Conservation (phyloP, 2,329 filamentous ascomycete species). For the Microsporum canis region DNA sequence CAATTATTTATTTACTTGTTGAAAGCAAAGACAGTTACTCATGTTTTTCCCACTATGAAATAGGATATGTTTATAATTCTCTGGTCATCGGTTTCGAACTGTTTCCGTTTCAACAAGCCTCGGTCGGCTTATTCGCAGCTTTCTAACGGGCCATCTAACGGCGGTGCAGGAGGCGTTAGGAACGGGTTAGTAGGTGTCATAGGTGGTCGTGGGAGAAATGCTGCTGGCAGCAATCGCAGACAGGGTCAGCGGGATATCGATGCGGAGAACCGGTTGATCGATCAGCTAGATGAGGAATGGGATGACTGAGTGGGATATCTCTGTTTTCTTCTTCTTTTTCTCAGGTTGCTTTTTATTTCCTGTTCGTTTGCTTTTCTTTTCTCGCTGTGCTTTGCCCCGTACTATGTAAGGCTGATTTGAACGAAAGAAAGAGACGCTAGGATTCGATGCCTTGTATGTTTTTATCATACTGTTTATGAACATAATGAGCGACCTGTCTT, state of each 20-base stretch:
- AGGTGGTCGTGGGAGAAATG: slow-evolving; percentile 21
- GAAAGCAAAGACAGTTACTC: neutral
- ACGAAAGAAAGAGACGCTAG: neutral
- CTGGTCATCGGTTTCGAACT: slow-evolving; percentile 34
- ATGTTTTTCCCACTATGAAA: slow-evolving; percentile 7
- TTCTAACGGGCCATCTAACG: slow-evolving; percentile 14
- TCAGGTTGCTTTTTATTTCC: neutral
- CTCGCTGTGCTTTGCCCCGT: neutral
- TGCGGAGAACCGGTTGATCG: slow-evolving; percentile 86
- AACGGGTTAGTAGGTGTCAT: slow-evolving; percentile 27
- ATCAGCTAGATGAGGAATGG: slow-evolving; percentile 95
- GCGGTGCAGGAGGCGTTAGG: slow-evolving; percentile 13
- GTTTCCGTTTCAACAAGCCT: slow-evolving; percentile 26
- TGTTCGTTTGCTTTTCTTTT: neutral
- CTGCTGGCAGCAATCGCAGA: slow-evolving; percentile 31
- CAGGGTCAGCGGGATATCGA: slow-evolving; percentile 42
- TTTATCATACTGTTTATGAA: neutral
- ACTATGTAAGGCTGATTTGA: neutral
- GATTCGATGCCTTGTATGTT: neutral
- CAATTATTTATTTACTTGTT: neutral
- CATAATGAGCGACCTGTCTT: neutral
- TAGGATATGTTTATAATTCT: slow-evolving; percentile 36
- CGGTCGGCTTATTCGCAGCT: slow-evolving; percentile 27
- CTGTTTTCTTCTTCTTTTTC: neutral
- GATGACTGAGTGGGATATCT: slow-evolving; percentile 47